Conservation (phyloP, 1,284 basidiomycete genomes). For the Clitocybe nebularis region DNA sequence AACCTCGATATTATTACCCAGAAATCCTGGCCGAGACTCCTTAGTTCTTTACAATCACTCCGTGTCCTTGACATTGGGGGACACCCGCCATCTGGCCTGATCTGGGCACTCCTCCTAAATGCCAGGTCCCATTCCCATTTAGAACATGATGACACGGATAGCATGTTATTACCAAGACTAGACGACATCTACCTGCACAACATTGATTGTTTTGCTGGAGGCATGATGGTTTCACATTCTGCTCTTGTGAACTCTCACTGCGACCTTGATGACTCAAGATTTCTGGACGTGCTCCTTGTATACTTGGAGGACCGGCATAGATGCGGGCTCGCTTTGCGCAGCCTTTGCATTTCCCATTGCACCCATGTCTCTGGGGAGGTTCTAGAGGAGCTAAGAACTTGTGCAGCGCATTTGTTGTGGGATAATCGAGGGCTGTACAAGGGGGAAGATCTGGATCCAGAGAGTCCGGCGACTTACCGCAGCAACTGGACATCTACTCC, state of each 20-base stretch:
- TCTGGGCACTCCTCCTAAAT: slow-evolving; percentile 34
- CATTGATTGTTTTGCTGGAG: slow-evolving; percentile 33
- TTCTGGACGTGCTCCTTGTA: slow-evolving; percentile 32
- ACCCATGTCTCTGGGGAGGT: slow-evolving; percentile 21
- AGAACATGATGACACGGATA: slow-evolving; percentile 21
- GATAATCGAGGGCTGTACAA: slow-evolving; percentile 16
- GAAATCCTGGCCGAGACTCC: slow-evolving; percentile 31
- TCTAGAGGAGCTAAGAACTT: slow-evolving; percentile 21
- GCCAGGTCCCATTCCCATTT: slow-evolving; percentile 24
- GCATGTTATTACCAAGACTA: slow-evolving; percentile 27
- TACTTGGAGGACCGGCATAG: slow-evolving; percentile 23
- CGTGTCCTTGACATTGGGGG: slow-evolving; percentile 31
- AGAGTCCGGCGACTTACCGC: slow-evolving; percentile 15
- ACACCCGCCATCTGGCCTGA: slow-evolving; percentile 30
- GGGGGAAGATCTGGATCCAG: slow-evolving; percentile 8
- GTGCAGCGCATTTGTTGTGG: slow-evolving; percentile 26
- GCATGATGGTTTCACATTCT: slow-evolving; percentile 31
- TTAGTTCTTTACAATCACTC: slow-evolving; percentile 24
- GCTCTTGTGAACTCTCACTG: slow-evolving; percentile 26
- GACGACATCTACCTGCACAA: slow-evolving; percentile 32
- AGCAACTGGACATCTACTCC: slow-evolving; percentile 12
- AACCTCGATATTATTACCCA: slow-evolving; percentile 33
- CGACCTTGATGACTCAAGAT: slow-evolving; percentile 35
- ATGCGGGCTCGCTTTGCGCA: slow-evolving; percentile 24
- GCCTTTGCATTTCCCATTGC: slow-evolving; percentile 30